Percentiles rank a stretch among this genome's conserved stretches.
phyloP scores from a whole-genome alignment of 345 rosid species.

The Melastoma malabathricum region DNA sequence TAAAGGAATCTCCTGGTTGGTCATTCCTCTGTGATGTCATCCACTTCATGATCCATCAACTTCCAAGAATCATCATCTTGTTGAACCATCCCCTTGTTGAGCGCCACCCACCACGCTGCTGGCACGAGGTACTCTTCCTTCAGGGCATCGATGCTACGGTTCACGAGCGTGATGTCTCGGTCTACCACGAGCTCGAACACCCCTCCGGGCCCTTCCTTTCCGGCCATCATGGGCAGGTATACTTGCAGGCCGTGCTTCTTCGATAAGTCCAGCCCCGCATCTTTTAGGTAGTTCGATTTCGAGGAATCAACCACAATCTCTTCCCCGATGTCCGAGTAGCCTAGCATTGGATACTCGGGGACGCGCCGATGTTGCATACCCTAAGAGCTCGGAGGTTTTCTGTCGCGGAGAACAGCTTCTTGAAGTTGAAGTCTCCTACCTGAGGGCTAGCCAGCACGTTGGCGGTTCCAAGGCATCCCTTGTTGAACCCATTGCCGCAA shows the following conservation, averaged over 20 bases:
- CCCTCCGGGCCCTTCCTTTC: constrained; percentile 45
- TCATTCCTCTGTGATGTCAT: constrained; percentile 7
- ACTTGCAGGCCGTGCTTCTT: constrained; percentile 50
- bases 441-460: constrained; percentile 51
- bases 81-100: constrained; percentile 69
- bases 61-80: constrained; percentile 66
- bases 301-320: constrained; percentile 49
- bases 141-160: constrained; percentile 36
- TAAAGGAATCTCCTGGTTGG: too few relatives aligned
- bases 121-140: constrained; percentile 57
- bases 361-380: constrained; percentile 36
- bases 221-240: constrained; percentile 71
- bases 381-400: constrained; percentile 40
- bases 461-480: constrained; percentile 34
- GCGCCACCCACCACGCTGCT: constrained; percentile 31
- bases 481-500: constrained; percentile 42
- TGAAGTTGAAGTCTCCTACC: constrained; percentile 44
- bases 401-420: constrained; percentile 22
- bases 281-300: constrained; percentile 45
- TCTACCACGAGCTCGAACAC: constrained; percentile 45
- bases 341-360: constrained; percentile 52
- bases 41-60: constrained; percentile 52
- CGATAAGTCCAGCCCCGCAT: constrained; percentile 26
- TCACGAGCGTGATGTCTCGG: constrained; percentile 44
- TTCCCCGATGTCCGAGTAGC: constrained; percentile 59